Conservation (phyloP, 108 stramenopile genomes). For the Chaetoceros muelleri region DNA sequence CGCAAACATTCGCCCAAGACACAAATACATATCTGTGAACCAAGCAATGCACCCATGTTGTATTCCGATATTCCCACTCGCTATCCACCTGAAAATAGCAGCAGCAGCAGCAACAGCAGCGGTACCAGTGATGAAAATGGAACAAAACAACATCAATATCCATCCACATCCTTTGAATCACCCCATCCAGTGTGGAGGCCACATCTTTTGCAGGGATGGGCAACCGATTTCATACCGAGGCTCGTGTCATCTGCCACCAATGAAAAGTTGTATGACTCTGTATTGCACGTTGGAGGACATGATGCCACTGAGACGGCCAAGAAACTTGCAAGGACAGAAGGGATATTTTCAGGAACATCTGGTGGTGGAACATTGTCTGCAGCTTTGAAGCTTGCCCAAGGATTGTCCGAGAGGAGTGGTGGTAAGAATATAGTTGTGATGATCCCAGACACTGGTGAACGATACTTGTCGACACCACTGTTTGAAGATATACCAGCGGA, state of each 20-base stretch:
- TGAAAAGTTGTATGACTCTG: conserved; percentile 27
- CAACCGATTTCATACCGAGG: conserved; percentile 73
- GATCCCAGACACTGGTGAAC: conserved; percentile 76
- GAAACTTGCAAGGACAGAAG: conserved; percentile 65
- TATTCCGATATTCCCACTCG: conserved; percentile 42
- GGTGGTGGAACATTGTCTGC: conserved; percentile 63
- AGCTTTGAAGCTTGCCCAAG: conserved; percentile 62
- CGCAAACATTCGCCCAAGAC: conserved; percentile 46
- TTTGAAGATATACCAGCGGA: conserved; percentile 62
- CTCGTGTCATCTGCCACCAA: conserved; percentile 36
- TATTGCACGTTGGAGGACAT: conserved; percentile 31
- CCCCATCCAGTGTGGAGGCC: conserved; percentile 18
- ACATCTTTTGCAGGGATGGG: conserved; percentile 52
- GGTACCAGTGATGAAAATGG: neutral
- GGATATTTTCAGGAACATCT: conserved; percentile 61
- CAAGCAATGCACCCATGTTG: conserved; percentile 48
- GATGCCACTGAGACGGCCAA: conserved; percentile 40
- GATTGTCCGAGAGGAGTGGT: conserved; percentile 34
- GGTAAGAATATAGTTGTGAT: conserved; percentile 58
- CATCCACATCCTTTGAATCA: conserved; percentile 36
- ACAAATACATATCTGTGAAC: conserved; percentile 54
- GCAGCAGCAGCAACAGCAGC: too few relatives aligned
- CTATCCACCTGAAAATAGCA: neutral
- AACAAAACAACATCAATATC: neutral
- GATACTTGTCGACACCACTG: conserved; percentile 67